phyloP scores from a whole-genome alignment of 768 basidiomycete genomes.

The Amanita exitialis region DNA sequence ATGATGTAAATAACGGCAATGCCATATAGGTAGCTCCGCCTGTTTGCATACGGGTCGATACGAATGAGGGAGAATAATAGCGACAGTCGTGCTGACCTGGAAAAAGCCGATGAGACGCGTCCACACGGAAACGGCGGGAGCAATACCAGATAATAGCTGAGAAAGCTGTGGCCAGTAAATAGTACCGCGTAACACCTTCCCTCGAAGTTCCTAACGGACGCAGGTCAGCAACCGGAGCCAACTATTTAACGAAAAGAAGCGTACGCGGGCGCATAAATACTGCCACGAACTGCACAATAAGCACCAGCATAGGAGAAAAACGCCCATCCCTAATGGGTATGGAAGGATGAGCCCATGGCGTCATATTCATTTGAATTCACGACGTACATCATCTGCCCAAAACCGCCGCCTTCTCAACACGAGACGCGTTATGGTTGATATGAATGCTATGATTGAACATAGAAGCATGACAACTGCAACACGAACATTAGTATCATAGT shows the following conservation, averaged over 20 bases:
- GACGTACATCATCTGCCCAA: constrained; percentile 28
- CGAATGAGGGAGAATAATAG: constrained; percentile 47
- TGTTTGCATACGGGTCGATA: constrained; percentile 27
- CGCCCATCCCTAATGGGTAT: constrained; percentile 17
- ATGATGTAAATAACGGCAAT: constrained; percentile 22
- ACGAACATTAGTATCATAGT: too few relatives aligned
- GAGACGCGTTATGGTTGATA: constrained; percentile 21
- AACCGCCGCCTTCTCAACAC: constrained; percentile 19
- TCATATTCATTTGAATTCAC: not conserved
- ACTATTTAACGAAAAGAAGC: not conserved
- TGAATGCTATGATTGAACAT: constrained; percentile 22
- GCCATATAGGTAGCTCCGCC: constrained; percentile 16
- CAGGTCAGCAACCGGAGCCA: not conserved
- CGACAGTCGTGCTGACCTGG: constrained; percentile 37
- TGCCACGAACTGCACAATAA: constrained; percentile 19
- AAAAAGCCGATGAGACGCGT: not conserved
- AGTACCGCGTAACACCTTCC: constrained; percentile 19
- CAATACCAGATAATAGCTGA: constrained; percentile 29
- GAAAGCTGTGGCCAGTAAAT: constrained; percentile 25
- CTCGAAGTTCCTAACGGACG: not conserved
- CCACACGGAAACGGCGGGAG: not conserved
- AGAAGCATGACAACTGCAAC: constrained; percentile 20
- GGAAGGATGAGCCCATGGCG: not conserved
- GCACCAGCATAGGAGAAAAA: constrained; percentile 17
- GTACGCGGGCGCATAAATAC: constrained; percentile 19